These are phyloP conservation scores for Pythium volutum DNA, from an alignment of 352 stramenopile genomes.

Conservation along the genomic window DNA sequence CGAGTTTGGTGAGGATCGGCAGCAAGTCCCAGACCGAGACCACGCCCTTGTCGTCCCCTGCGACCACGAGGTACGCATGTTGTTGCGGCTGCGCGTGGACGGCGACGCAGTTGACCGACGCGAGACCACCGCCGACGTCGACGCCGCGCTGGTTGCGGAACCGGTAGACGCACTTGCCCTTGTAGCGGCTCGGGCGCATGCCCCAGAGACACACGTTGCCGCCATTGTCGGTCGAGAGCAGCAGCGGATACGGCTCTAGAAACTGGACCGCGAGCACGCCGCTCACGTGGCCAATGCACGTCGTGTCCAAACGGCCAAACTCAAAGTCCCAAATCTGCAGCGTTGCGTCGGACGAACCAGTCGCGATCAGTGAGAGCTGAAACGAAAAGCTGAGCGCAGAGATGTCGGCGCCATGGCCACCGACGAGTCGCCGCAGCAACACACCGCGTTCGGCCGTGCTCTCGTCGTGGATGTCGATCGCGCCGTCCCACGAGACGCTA, in stretches of 20 bases:
- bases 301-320: conserved; percentile 75
- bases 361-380: conserved; percentile 73
- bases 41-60: conserved; percentile 76
- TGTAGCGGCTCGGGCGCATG: conserved; percentile 58
- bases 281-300: conserved; percentile 70
- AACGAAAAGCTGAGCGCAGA: conserved; percentile 72
- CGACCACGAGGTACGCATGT: conserved; percentile 56
- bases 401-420: conserved; percentile 77
- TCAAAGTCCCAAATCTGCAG: conserved; percentile 89
- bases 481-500: conserved; percentile 74
- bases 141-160: conserved; percentile 54
- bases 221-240: conserved; percentile 62
- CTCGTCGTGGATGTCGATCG: conserved; percentile 85
- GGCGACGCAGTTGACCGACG: conserved; percentile 47
- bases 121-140: conserved; percentile 30
- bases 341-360: conserved; percentile 60
- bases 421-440: conserved; percentile 65
- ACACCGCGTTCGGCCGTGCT: conserved; percentile 75
- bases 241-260: conserved; percentile 67
- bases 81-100: conserved; percentile 30
- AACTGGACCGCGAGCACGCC: conserved; percentile 66
- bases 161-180: conserved; percentile 74
- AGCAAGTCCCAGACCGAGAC: conserved; percentile 72
- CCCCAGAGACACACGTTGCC: conserved; percentile 80
- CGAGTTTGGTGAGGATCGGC: conserved; percentile 53